Percentiles rank a stretch among this genome's conserved stretches.
Conservation (phyloP, 2,329 filamentous ascomycete species). For the Chalara sp. region DNA sequence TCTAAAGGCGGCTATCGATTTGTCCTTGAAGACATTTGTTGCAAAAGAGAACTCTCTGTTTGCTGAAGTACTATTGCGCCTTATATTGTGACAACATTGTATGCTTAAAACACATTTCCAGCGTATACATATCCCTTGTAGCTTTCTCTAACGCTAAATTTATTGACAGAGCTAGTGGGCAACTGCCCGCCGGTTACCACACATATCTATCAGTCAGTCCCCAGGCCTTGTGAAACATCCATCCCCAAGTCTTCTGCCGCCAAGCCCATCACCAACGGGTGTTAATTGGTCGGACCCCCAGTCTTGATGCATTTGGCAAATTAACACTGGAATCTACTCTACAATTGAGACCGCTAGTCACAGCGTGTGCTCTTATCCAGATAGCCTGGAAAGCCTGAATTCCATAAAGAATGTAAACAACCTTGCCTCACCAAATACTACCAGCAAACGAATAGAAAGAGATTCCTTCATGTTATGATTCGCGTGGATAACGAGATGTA, state of each 20-base stretch:
- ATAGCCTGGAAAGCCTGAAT: no score
- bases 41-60: no score
- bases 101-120: neutral
- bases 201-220: neutral
- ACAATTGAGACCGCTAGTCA: neutral
- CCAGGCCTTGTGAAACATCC: neutral
- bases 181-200: neutral
- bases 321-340: neutral
- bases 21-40: neutral
- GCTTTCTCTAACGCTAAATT: neutral
- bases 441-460: no score
- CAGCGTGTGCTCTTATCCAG: neutral
- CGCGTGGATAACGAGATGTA: no score
- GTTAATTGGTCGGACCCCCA: neutral
- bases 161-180: neutral
- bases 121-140: neutral
- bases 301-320: neutral
- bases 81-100: no score
- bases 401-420: no score
- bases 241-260: neutral
- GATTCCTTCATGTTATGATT: no score
- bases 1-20: neutral
- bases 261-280: neutral
- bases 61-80: no score
- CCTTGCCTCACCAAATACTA: no score